Base-by-base conservation (phyloP, 2,329 filamentous ascomycete species). In the Ceratocystis cacaofunesta region DNA sequence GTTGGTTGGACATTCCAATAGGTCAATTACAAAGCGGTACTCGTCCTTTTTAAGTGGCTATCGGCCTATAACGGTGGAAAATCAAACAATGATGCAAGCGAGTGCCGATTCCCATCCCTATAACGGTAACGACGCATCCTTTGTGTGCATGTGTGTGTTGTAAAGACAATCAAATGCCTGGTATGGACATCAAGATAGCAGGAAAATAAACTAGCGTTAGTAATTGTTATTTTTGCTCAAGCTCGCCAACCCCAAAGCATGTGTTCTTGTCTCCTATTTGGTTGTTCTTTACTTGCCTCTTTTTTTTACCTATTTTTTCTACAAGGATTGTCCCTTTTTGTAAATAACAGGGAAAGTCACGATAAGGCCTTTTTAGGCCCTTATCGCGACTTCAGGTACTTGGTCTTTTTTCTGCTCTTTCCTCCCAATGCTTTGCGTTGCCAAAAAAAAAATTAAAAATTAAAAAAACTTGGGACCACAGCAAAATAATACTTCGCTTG, bases 321-420 rank as follows among this genome's bases (percentile, higher is more conserved):
- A 30, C 15, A 32, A 32, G 32, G 46, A 25, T 46, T 62, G 22
- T 44, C 6, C 30, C 32, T 15, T 10, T 28, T 19, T 36, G 10
- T 41, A 12, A 36, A 12, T 3, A 41, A 30, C 6, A 32, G 25
- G 28, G 41, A 62, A n/a, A 50, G 28, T 32, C 10, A 44, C 19
- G 61, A 62, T 62, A 32, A 48, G 43, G 12, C 7, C 61, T 62
- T 58, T 32, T 58, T 30, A 28, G 61, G 61, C 43, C 41, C 46
- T 44, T 62, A 48, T 62, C 61, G 46, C 28, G 12, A n/a, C 17
- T 50, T 17, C 19, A 7, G 41, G 61, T n/a, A 4, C 22, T 22
- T 28, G 1, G 1, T 19, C 19, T 52, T 30, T 30, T 43, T 64
- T 30, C 15, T 19, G 19, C 50, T 64, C 52, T 32, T 55, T 28